Conservation (phyloP, 169 alveolate genomes). For the Cryptosporidium baileyi region DNA sequence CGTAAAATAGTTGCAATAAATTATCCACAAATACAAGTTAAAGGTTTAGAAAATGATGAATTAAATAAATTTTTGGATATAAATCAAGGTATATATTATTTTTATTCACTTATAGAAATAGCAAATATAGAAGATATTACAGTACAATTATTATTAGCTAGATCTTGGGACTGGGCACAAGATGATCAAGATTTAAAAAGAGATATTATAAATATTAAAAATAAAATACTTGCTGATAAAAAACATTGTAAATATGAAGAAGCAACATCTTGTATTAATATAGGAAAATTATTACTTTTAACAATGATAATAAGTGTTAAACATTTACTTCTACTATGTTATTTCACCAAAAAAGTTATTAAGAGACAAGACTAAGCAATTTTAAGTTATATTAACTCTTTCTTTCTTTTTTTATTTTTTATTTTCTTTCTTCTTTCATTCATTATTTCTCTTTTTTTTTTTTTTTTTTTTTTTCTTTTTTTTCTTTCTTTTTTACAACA, state of each 20-base stretch:
- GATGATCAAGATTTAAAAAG: slow-evolving; percentile 61
- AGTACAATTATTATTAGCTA: slow-evolving; percentile 38
- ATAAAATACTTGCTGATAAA: not conserved
- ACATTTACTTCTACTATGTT: slow-evolving; percentile 47
- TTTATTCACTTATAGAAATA: slow-evolving; percentile 12
- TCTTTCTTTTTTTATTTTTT: too few relatives aligned
- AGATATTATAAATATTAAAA: not conserved
- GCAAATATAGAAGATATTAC: slow-evolving; percentile 33
- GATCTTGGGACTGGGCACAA: slow-evolving; percentile 57
- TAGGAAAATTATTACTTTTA: slow-evolving; percentile 17
- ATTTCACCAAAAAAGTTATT: slow-evolving; percentile 29
- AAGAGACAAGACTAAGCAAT: slow-evolving; percentile 24
- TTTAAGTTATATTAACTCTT: not conserved
- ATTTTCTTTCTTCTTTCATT: too few relatives aligned
- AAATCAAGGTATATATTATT: slow-evolving; percentile 22
- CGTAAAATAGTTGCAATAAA: slow-evolving; percentile 3
- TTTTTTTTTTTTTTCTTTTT: too few relatives aligned
- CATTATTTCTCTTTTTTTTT: too few relatives aligned
- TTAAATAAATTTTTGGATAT: not conserved
- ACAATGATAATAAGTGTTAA: slow-evolving; percentile 52
- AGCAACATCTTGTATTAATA: not conserved
- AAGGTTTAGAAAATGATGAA: not conserved
- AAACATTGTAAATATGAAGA: not conserved
- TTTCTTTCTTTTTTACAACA: too few relatives aligned
- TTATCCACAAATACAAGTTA: not conserved